Evolutionary conservation across 2,329 filamentous ascomycete species (phyloP), one percentile per base, ranked within the genome.

Genomic region (Coniella vitis): DNA sequence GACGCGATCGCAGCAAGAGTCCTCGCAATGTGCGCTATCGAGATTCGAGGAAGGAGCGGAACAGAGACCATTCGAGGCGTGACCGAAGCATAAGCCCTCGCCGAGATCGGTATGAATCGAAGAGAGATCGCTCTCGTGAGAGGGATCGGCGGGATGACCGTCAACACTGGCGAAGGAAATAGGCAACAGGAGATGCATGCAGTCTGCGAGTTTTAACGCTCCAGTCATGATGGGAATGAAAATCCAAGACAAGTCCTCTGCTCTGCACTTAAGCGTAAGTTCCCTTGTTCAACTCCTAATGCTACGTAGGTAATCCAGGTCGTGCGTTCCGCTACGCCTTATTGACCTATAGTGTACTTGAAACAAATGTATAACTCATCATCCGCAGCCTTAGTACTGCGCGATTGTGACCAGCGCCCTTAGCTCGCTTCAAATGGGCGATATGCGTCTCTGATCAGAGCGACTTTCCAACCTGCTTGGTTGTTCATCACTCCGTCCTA

Each of bases 1-100:
- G 68, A 57, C 69, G 67, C 52, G 78, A 69, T 52, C 74, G 71
- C 45, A 72, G 69, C 61, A 61, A 56, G 45, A 62, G 60, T 40
- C 62, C 58, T 17, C 55, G 57, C 38, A 47, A 53, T 29, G 56
- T 61, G 29, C 54, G 59, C 39, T 46, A 57, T 35, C 48, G 54
- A 17, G 57, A 51, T 3, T 12, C 32, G 5, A 38, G 39, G 22
- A 39, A 57, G 34, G 59, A 65, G 31, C 55, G 61, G 32, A 58
- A 63, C 36, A 50, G 59, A 21, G 44, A 39, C 36, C 45, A 57
- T 31, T 63, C 67, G 21, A 73, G 68, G 57, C 70, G 67, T 51
- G 78, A 69, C 52, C 74, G 71, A 46, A 72, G 69, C 61, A 61
- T 56, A 44, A 62, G 60, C 38, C 62, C 58, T n/a, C 55, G 57